A percentile compares a stretch with the other conserved stretches of the same genome.
phyloP scores from a whole-genome alignment of 1,284 basidiomycete species.

The Paramarasmius palmivorus region DNA sequence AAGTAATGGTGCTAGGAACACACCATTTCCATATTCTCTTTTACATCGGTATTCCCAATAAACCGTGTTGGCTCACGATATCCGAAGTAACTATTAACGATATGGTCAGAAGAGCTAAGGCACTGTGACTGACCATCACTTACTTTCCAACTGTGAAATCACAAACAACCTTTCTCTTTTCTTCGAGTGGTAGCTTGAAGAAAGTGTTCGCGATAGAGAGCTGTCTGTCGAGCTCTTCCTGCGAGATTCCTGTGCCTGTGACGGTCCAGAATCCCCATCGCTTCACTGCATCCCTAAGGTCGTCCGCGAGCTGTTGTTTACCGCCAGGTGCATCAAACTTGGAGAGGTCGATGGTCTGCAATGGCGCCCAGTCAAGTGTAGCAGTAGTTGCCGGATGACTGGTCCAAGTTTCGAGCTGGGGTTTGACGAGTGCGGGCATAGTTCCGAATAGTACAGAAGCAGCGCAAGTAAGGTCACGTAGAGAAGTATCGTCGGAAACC shows the following conservation, averaged over 20 bases:
- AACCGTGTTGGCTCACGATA: constrained; percentile 24
- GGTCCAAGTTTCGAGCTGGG: constrained; percentile 15
- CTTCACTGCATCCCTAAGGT: constrained; percentile 22
- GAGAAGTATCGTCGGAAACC: not conserved
- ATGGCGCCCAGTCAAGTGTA: constrained; percentile 26
- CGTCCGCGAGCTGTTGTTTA: constrained; percentile 20
- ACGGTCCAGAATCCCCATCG: constrained; percentile 28
- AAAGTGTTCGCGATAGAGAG: constrained; percentile 27
- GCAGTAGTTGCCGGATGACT: constrained; percentile 12
- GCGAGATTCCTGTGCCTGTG: constrained; percentile 22
- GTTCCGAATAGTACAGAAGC: too few species aligned
- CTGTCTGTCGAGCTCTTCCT: constrained; percentile 23
- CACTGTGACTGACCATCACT: constrained; percentile 6
- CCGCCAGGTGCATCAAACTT: constrained; percentile 25
- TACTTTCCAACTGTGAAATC: constrained; percentile 25
- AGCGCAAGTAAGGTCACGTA: not conserved
- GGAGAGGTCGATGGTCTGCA: constrained; percentile 24
- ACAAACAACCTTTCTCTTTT: constrained; percentile 25
- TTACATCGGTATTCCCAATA: constrained; percentile 23
- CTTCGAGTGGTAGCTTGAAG: constrained; percentile 24
- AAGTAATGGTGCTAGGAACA: not conserved
- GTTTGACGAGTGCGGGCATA: constrained; percentile 12
- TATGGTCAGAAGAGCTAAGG: not conserved
- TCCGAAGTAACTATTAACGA: constrained; percentile 23
- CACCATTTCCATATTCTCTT: constrained; percentile 28